These are phyloP conservation scores for Tripterygium wilfordii DNA, from an alignment of 177 flowering plant genomes.

Conservation along the genomic window DNA sequence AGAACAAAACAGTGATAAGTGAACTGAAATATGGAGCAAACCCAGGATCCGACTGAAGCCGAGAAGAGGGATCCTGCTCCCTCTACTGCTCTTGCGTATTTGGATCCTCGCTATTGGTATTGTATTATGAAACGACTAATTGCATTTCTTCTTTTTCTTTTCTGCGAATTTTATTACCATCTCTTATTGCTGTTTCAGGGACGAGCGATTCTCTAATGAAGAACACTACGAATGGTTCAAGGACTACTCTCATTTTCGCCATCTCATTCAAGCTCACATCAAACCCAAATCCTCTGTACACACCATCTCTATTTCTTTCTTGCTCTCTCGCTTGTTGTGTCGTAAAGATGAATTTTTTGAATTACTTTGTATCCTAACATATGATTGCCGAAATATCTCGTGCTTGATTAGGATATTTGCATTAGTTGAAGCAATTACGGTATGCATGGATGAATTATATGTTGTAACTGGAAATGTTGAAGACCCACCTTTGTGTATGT, in stretches of 20 bases:
- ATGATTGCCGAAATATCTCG: no score
- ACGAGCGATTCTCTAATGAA: conserved; percentile 63
- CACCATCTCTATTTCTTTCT: conserved; percentile 10
- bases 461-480: no score
- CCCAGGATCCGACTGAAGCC: background rate
- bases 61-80: conserved; percentile 23
- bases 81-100: conserved; percentile 44
- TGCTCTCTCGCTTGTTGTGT: background rate
- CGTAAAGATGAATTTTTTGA: no score
- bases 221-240: conserved; percentile 96
- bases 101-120: conserved; percentile 75
- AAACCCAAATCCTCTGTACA: conserved; percentile 43
- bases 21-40: no score
- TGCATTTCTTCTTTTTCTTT: background rate
- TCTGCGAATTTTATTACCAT: background rate
- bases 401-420: no score
- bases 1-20: no score
- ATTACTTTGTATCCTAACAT: no score
- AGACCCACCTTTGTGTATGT: no score
- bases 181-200: conserved; percentile 36
- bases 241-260: conserved; percentile 85
- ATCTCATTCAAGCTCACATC: conserved; percentile 56
- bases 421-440: no score
- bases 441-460: no score
- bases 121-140: background rate